phyloP scores from a whole-genome alignment of 371 early-diverging fungal species.

The Apophysomyces variabilis region DNA sequence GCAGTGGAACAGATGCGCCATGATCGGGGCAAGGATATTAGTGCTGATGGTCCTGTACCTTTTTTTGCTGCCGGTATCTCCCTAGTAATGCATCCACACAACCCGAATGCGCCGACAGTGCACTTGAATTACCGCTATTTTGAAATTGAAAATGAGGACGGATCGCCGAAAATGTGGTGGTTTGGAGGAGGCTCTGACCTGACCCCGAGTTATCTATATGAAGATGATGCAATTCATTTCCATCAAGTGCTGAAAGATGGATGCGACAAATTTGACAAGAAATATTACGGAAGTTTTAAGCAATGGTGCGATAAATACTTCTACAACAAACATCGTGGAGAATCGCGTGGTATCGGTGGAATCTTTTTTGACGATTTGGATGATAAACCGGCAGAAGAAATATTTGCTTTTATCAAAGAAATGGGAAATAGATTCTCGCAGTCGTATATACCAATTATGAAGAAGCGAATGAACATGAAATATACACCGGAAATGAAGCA shows the following conservation, averaged over 20 bases:
- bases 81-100: slow-evolving; percentile 91
- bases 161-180: slow-evolving; percentile 71
- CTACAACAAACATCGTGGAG: slow-evolving; percentile 72
- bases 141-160: slow-evolving; percentile 72
- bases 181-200: slow-evolving; percentile 88
- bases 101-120: slow-evolving; percentile 93
- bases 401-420: slow-evolving; percentile 73
- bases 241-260: slow-evolving; percentile 77
- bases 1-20: slow-evolving; percentile 81
- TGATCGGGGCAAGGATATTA: slow-evolving; percentile 55
- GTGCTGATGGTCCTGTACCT: slow-evolving; percentile 54
- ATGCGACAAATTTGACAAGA: slow-evolving; percentile 72
- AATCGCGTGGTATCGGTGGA: slow-evolving; percentile 86
- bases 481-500: slow-evolving; percentile 68
- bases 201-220: slow-evolving; percentile 77
- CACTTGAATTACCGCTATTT: slow-evolving; percentile 97
- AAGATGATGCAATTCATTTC: slow-evolving; percentile 82
- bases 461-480: slow-evolving; percentile 64
- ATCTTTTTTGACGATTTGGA: slow-evolving; percentile 89
- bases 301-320: slow-evolving; percentile 88
- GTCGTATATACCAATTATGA: slow-evolving; percentile 81
- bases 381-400: slow-evolving; percentile 60
- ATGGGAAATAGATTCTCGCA: slow-evolving; percentile 72
- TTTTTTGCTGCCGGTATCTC: slow-evolving; percentile 92
- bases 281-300: slow-evolving; percentile 76